phyloP scores from a whole-genome alignment of 768 basidiomycete species.

The Pulveroboletus sp. region DNA sequence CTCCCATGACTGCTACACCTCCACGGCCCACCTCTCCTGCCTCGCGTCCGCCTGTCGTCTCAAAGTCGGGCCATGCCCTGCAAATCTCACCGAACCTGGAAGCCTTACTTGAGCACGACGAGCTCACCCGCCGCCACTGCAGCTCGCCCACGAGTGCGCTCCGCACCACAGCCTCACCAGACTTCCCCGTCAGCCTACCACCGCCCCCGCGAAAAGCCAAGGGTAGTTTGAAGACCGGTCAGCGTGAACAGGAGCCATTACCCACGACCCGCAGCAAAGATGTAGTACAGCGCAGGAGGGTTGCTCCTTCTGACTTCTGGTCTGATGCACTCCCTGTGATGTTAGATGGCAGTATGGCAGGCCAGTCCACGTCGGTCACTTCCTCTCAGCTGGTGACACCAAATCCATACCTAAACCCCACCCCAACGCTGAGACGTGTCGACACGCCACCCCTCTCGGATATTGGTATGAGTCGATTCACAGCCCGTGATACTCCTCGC shows the following conservation, averaged over 20 bases:
- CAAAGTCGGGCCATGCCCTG: constrained; percentile 26
- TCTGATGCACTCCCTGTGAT: constrained; percentile 14
- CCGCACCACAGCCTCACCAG: constrained; percentile 10
- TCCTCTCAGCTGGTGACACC: constrained; percentile 21
- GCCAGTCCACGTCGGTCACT: constrained; percentile 3
- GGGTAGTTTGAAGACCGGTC: constrained; percentile 8
- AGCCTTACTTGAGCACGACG: constrained; percentile 55
- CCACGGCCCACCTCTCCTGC: constrained; percentile 20
- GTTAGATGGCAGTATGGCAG: not conserved
- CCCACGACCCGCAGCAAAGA: constrained; percentile 16
- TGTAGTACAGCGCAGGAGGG: constrained; percentile 11
- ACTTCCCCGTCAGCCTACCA: constrained; percentile 26
- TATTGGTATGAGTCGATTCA: constrained; percentile 12
- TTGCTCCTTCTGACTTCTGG: constrained; percentile 22
- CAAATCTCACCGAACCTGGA: constrained; percentile 57
- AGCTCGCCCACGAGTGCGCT: constrained; percentile 18
- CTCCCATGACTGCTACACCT: constrained; percentile 21
- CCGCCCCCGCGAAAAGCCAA: constrained; percentile 29
- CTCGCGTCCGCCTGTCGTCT: not conserved
- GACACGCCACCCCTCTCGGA: constrained; percentile 5
- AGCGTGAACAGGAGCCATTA: constrained; percentile 14
- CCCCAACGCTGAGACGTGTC: constrained; percentile 22
- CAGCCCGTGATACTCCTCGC: not conserved
- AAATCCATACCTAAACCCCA: constrained; percentile 37
- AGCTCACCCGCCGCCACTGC: constrained; percentile 37